Evolutionary conservation across 2,329 filamentous ascomycete species (phyloP).

Genomic region (Ambrosiella cleistominuta): DNA sequence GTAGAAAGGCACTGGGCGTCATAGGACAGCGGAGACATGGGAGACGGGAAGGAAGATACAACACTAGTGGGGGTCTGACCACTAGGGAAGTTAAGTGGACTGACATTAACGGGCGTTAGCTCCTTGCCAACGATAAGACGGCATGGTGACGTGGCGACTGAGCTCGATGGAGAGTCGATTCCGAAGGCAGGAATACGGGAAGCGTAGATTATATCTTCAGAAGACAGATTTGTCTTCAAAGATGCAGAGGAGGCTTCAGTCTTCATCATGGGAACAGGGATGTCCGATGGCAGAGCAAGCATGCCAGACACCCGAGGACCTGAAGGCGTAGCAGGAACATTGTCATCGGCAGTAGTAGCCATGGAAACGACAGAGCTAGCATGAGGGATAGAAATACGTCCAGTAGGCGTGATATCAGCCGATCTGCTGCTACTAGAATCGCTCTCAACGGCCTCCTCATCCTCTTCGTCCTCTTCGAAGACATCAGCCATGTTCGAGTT

Average conservation of each 20-base stretch:
- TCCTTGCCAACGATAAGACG: slow-evolving; percentile 27
- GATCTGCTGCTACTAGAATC: slow-evolving; percentile 12
- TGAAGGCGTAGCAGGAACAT: slow-evolving; percentile 12
- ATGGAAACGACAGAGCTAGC: slow-evolving; percentile 9
- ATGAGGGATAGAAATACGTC: slow-evolving; percentile 9
- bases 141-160: slow-evolving; percentile 29
- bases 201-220: slow-evolving; percentile 32
- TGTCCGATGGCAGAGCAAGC: slow-evolving; percentile 6
- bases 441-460: slow-evolving; percentile 21
- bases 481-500: slow-evolving; percentile 69
- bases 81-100: slow-evolving; percentile 27
- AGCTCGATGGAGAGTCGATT: slow-evolving; percentile 21
- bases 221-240: slow-evolving; percentile 21
- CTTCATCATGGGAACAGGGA: slow-evolving; percentile 19
- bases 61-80: slow-evolving; percentile 40
- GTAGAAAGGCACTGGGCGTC: slow-evolving; percentile 59
- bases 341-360: slow-evolving; percentile 11
- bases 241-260: slow-evolving; percentile 32
- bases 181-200: slow-evolving; percentile 5
- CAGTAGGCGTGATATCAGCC: slow-evolving; percentile 10
- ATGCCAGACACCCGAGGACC: slow-evolving; percentile 8
- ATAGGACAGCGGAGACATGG: slow-evolving; percentile 49
- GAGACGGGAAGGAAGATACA: slow-evolving; percentile 51
- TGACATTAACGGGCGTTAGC: slow-evolving; percentile 32
- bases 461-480: slow-evolving; percentile 58